Base-by-base conservation (phyloP, 2,329 filamentous ascomycete genomes). In the Chrysoporthe cubensis region DNA sequence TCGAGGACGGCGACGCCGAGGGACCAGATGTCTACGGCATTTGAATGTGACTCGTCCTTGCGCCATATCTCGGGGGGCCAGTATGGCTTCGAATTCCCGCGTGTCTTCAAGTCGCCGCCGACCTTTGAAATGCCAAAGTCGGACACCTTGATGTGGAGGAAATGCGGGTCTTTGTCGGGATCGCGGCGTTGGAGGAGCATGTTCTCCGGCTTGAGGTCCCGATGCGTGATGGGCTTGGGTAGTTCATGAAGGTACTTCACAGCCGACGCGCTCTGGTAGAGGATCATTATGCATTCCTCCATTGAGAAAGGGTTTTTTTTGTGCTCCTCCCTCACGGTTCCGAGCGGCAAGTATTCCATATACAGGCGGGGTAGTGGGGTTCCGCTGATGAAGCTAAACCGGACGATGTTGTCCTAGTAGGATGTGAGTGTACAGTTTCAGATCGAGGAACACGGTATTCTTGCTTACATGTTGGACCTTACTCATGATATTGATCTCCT, bases 21-120 rank as follows among this genome's bases (percentile, higher is more conserved):
- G 14, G 57, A 58, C 50, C 62, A 65, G 18, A 68, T 62, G 56
- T 62, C 62, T 43, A 62, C 56, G 56, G 54, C 66, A 13, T 65
- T 65, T 11, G 58, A 66, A 50, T 68, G 59, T 21, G 21, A 21
- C 21, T 21, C 21, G 21, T 21, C 21, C 21, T 21, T 21, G 21
- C 14, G 13, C 4, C 11, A 18, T 43, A 63, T 40, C 52, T 66
- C 58, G 6, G 58, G 63, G n/a, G 66, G 34, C 4, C 18, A 48
- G 62, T 66, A 68, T 11, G 46, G 50, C 26, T 65, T 21, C n/a
- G 58, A 54, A 46, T 46, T 43, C 48, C 43, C 62, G 5, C 34
- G 32, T 62, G 46, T 62, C 60, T 62, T 48, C 13, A 50, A 37
- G 46, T 32, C 52, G 5, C 18, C 42, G 60, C 34, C 60, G 14